Base-by-base conservation (phyloP, 2,329 filamentous ascomycete genomes). In the Colletotrichum destructivum region DNA sequence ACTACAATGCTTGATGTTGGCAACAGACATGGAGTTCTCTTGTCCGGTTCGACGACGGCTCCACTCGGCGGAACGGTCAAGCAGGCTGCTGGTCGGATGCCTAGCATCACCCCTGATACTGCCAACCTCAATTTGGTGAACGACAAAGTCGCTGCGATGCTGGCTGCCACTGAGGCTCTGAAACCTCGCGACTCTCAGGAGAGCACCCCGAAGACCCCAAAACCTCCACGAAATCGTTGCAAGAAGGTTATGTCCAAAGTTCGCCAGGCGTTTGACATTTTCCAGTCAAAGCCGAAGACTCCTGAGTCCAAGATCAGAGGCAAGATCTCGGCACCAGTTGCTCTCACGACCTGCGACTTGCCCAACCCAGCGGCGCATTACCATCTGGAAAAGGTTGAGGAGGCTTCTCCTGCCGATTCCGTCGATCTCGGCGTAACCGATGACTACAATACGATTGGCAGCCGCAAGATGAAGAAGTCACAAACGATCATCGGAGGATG, bases 91-190 rank as follows among this genome's bases (percentile, higher is more conserved):
- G n/a, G 31, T 16, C 44, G 9, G 21, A 54, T 42, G 18, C 51
- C 40, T n/a, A 35, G 31, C 42, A 31, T 42, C 7, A 18, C 35
- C 38, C 35, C 26, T 15, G n/a, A 42, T 23, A 13, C 35, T n/a
- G 49, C 42, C 55, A 49, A 69, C 23, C 67, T 77, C 16, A 75
- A 78, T 4, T 75, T 79, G 35, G 77, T 83, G 40, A 77, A 78
- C 35, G 67, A 78, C n/a, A 83, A 84, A 68, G 73, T 82, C 13
- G 64, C 66, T 5, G 78, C 78, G 15, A 84, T 84, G 81, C 73
- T 84, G 31, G 79, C 81, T 13, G 80, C 81, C 7, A 81, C 78
- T 2, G 70, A 81, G 44, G 75, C 77, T 15, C 73, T 83, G 7
- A 84, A 83, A 66, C 78, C 81, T 35, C 66, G 74, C n/a, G 65